Percentiles rank a stretch among this genome's conserved stretches.
phyloP scores from a whole-genome alignment of 2,329 filamentous ascomycete genomes.

The Fusarium mangiferae region DNA sequence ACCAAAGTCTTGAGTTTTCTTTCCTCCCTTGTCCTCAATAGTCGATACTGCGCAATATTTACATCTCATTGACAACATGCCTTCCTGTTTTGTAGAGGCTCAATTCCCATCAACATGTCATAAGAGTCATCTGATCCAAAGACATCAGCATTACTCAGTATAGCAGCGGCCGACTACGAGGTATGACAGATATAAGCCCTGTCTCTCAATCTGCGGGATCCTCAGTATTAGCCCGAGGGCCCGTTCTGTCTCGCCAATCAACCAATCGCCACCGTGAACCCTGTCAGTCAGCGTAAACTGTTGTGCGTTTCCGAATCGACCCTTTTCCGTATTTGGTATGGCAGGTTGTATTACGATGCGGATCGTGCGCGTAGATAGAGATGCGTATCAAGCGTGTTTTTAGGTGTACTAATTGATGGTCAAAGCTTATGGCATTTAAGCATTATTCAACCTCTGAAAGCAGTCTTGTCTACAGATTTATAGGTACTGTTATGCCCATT shows the following conservation, averaged over 20 bases:
- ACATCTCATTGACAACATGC: accelerated
- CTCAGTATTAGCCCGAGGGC: background rate
- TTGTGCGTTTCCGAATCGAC: background rate
- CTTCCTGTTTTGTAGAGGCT: background rate
- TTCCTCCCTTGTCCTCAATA: background rate
- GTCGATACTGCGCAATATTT: too few species aligned
- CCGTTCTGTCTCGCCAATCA: background rate
- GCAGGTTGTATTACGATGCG: background rate
- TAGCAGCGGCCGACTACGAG: background rate
- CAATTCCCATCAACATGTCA: accelerated
- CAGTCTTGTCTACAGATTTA: background rate
- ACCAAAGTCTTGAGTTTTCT: background rate
- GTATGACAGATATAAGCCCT: background rate
- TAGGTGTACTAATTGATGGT: background rate
- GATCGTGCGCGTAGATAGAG: constrained; percentile 3
- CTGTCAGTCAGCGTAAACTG: background rate
- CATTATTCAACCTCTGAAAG: background rate
- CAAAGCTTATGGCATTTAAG: background rate
- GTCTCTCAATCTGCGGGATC: background rate
- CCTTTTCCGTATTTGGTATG: background rate
- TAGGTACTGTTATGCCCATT: background rate
- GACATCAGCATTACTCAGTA: background rate
- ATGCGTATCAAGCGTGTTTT: background rate
- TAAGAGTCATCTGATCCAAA: background rate
- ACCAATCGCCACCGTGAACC: background rate